Percentiles rank a stretch among this genome's conserved stretches.
These are phyloP conservation scores for Cladosporium austrohemisphaericum DNA, from an alignment of 2,329 filamentous ascomycete species.

Conservation along the genomic window DNA sequence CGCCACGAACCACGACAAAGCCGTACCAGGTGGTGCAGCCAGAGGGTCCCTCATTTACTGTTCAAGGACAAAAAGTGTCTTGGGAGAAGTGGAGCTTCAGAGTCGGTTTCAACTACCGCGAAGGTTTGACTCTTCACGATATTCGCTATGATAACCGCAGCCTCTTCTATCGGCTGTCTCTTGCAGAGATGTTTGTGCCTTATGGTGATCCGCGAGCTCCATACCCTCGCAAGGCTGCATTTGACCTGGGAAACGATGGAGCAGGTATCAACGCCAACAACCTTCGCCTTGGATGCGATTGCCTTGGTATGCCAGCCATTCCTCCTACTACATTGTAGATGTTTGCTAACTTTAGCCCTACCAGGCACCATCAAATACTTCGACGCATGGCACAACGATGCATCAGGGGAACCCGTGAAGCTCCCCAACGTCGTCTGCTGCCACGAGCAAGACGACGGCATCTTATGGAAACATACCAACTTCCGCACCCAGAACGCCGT, in stretches of 20 bases:
- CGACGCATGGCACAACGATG: conserved; percentile 52
- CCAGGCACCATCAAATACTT: conserved; percentile 51
- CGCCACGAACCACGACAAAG: conserved; percentile 40
- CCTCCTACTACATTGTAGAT: too few relatives aligned
- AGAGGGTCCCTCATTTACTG: conserved; percentile 60
- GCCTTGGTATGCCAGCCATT: conserved; percentile 48
- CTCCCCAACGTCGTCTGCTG: conserved; percentile 63
- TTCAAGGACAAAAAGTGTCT: conserved; percentile 41
- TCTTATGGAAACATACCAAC: conserved; percentile 69
- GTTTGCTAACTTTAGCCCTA: conserved; percentile 18
- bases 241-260: conserved; percentile 68
- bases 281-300: conserved; percentile 63
- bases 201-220: conserved; percentile 64
- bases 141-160: conserved; percentile 63
- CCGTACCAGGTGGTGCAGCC: conserved; percentile 68
- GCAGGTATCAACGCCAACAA: conserved; percentile 66
- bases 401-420: conserved; percentile 52
- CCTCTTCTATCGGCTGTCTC: conserved; percentile 63
- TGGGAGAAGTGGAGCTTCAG: conserved; percentile 58
- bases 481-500: conserved; percentile 61
- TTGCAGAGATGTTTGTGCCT: conserved; percentile 60
- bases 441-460: conserved; percentile 67
- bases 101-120: conserved; percentile 65
- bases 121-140: conserved; percentile 68
- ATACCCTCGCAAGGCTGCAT: conserved; percentile 67